Conservation (phyloP, 108 stramenopile species). For the Cylindrotheca fusiformis region DNA sequence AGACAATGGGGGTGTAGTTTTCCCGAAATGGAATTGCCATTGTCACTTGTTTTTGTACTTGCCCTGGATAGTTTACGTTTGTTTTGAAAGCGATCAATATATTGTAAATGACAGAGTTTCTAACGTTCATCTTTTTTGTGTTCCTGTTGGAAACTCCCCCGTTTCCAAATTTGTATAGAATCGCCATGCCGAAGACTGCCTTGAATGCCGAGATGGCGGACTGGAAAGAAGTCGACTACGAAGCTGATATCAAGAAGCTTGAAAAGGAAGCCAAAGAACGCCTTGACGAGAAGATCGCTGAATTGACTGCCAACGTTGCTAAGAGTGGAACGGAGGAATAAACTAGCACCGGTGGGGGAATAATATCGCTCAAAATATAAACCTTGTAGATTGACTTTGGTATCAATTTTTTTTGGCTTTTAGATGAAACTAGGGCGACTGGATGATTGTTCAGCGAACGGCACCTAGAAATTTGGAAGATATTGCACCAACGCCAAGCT, state of each 20-base stretch:
- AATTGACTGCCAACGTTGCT: slow-evolving; percentile 74
- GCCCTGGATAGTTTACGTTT: no score
- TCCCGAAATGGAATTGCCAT: background rate
- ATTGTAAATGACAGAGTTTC: no score
- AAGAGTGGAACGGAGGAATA: slow-evolving; percentile 35
- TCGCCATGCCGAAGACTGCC: slow-evolving; percentile 15
- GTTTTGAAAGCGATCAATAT: no score
- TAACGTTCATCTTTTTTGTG: no score
- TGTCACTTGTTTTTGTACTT: background rate
- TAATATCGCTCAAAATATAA: slow-evolving; percentile 2
- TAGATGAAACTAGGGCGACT: no score
- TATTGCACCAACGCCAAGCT: no score
- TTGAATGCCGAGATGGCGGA: slow-evolving; percentile 40
- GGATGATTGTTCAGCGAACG: no score
- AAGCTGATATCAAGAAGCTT: slow-evolving; percentile 63
- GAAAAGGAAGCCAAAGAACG: slow-evolving; percentile 80
- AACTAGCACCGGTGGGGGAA: slow-evolving; percentile 3
- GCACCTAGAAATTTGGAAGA: no score
- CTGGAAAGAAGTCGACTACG: slow-evolving; percentile 69
- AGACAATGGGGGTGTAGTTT: background rate
- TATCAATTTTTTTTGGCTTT: background rate
- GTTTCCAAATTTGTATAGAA: no score
- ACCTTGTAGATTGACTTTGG: slow-evolving; percentile 2
- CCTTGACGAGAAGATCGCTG: slow-evolving; percentile 72
- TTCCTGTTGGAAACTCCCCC: no score